phyloP scores from a whole-genome alignment of 371 early-diverging fungal species.

The Lichtheimia corymbifera region DNA sequence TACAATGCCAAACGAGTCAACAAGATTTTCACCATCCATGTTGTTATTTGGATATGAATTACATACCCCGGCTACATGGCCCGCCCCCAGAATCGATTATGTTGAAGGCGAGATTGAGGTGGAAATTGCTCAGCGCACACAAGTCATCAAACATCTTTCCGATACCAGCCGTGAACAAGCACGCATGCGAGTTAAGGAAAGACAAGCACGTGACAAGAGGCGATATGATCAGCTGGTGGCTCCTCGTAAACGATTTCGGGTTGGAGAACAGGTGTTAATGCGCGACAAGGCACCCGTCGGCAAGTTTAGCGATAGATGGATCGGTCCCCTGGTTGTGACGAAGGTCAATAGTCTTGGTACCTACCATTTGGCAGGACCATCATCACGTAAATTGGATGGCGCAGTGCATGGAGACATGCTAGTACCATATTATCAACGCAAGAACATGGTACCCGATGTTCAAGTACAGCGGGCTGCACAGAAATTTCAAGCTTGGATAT shows the following conservation, averaged over 20 bases:
- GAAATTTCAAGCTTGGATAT: slow-evolving; percentile 14
- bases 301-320: slow-evolving; percentile 13
- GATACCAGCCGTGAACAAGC: not conserved
- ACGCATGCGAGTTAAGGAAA: not conserved
- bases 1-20: slow-evolving; percentile 17
- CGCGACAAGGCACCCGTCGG: not conserved
- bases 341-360: slow-evolving; percentile 11
- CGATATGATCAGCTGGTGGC: not conserved
- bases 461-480: not conserved
- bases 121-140: not conserved
- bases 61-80: slow-evolving; percentile 18
- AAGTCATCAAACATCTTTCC: not conserved
- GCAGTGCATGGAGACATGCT: slow-evolving; percentile 19
- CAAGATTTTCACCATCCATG: slow-evolving; percentile 10
- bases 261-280: not conserved
- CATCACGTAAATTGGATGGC: not conserved
- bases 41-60: slow-evolving; percentile 24
- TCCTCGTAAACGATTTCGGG: not conserved
- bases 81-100: slow-evolving; percentile 13
- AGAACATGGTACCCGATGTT: slow-evolving; percentile 18
- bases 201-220: not conserved
- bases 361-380: slow-evolving; percentile 11
- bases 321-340: slow-evolving; percentile 15
- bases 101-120: slow-evolving; percentile 6
- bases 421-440: not conserved